phyloP scores from a whole-genome alignment of 2,329 filamentous ascomycete species.

The Fusarium sp. region DNA sequence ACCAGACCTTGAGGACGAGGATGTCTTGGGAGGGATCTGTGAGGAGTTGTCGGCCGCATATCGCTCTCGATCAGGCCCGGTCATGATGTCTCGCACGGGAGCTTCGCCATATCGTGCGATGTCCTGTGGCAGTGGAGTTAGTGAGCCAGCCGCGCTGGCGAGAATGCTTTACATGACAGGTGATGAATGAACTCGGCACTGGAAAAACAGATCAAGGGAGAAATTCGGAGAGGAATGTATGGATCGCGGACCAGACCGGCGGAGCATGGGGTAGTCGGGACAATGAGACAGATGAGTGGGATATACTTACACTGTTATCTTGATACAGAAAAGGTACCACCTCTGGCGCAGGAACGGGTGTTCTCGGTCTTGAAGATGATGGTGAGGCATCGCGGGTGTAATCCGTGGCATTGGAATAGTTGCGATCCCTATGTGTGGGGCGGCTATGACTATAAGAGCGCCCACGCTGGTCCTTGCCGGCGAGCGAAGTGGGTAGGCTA shows the following conservation, averaged over 20 bases:
- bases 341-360: constrained; percentile 89
- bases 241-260: constrained; percentile 25
- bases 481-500: constrained; percentile 65
- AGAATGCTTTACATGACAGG: constrained; percentile 8
- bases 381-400: constrained; percentile 81
- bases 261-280: constrained; percentile 24
- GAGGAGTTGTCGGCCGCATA: constrained; percentile 65
- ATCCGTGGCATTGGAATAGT: constrained; percentile 82
- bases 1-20: constrained; percentile 71
- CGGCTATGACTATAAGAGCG: constrained; percentile 72
- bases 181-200: constrained; percentile 10
- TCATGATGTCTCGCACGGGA: constrained; percentile 77
- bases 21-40: constrained; percentile 69
- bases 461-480: constrained; percentile 70
- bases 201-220: constrained; percentile 23
- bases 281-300: constrained; percentile 44
- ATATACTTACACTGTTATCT: constrained; percentile 73
- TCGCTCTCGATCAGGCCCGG: constrained; percentile 77
- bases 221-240: constrained; percentile 32
- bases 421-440: constrained; percentile 75
- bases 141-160: constrained; percentile 32
- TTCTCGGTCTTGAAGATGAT: constrained; percentile 80
- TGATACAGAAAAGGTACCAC: constrained; percentile 99
- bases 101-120: constrained; percentile 83
- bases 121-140: constrained; percentile 63